Percentiles rank a stretch among this genome's conserved stretches.
Conservation (phyloP, 106 monocot species). For the Platanthera guangdongensis region DNA sequence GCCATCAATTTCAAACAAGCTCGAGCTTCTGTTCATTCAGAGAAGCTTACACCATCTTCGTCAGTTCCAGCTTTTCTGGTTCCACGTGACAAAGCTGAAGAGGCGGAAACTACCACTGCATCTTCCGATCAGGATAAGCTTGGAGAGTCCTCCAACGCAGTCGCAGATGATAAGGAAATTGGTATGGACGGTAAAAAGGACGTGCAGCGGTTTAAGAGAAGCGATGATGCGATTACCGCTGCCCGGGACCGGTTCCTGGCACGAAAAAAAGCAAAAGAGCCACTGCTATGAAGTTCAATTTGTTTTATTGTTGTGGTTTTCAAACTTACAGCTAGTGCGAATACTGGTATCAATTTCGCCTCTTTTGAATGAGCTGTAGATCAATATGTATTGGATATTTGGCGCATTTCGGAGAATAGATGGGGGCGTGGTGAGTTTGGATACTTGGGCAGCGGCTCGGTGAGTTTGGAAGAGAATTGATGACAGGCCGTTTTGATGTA, state of each 20-base stretch:
- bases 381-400: too few species aligned
- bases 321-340: too few species aligned
- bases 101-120: not conserved
- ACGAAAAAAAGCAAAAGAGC: slow-evolving; percentile 67
- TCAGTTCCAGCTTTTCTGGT: not conserved
- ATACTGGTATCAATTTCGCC: too few species aligned
- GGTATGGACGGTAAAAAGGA: slow-evolving; percentile 13
- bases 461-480: too few species aligned
- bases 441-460: too few species aligned
- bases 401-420: too few species aligned
- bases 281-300: not conserved
- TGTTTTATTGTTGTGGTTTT: too few species aligned
- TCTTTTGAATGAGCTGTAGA: too few species aligned
- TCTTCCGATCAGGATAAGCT: not conserved
- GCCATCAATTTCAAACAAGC: not conserved
- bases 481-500: too few species aligned
- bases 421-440: too few species aligned
- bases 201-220: slow-evolving; percentile 40
- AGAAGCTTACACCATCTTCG: not conserved
- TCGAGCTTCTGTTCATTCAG: not conserved
- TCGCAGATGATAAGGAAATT: slow-evolving; percentile 10
- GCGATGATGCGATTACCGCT: slow-evolving; percentile 60
- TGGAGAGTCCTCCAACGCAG: not conserved
- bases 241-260: slow-evolving; percentile 67
- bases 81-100: slow-evolving; percentile 1